Evolutionary conservation across 78 protist species (phyloP).

Genomic region (Dictyostelium intermedium): DNA sequence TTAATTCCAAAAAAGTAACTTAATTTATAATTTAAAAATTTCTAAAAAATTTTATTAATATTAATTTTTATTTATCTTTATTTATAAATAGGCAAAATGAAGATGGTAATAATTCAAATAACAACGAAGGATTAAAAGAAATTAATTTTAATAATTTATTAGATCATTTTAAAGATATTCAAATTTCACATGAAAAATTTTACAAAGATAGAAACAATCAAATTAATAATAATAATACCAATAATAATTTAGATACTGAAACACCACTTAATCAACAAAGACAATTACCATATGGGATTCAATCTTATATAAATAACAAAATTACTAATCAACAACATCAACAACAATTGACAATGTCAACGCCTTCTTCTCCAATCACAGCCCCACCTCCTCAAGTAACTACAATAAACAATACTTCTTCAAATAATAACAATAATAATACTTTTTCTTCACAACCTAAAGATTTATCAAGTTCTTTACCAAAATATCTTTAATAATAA

Average conservation of each 20-base stretch:
- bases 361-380: neutral
- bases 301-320: constrained; percentile 55
- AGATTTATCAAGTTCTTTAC: neutral
- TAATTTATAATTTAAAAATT: neutral
- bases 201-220: constrained; percentile 9
- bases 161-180: constrained; percentile 65
- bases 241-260: neutral
- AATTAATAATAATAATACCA: neutral
- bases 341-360: neutral
- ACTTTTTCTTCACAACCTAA: neutral
- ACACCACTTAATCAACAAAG: neutral
- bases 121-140: constrained; percentile 59
- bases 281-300: constrained; percentile 61
- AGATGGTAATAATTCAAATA: constrained; percentile 61
- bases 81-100: constrained; percentile 31
- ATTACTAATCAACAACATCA: neutral
- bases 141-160: constrained; percentile 56
- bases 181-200: constrained; percentile 29
- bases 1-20: constrained; percentile 64
- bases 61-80: neutral
- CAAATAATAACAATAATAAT: neutral
- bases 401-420: neutral
- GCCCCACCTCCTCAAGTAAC: neutral
- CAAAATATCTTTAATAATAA: constrained; percentile 2
- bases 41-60: neutral